phyloP scores from a whole-genome alignment of 176 grass and related monocot genomes.

The Panicum miliaceum region DNA sequence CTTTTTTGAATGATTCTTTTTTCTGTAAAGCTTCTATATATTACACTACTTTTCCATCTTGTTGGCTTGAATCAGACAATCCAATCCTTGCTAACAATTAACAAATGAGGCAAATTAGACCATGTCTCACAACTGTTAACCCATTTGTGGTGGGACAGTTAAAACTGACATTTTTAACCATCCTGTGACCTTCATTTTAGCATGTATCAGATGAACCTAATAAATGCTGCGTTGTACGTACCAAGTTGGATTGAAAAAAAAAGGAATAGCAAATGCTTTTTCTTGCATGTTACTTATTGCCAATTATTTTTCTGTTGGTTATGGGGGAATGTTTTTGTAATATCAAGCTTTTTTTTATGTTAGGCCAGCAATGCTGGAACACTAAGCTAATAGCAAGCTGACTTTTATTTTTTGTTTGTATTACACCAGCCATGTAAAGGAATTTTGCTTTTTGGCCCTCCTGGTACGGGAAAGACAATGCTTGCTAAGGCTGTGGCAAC shows the following conservation, averaged over 20 bases:
- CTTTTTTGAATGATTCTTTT: neutral
- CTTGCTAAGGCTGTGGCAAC: constrained; percentile 98
- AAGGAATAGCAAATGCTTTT: neutral
- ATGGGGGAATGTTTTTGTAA: constrained; percentile 16
- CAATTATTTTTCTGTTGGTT: neutral
- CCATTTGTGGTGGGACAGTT: neutral
- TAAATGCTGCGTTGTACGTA: constrained; percentile 1
- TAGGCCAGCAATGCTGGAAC: neutral
- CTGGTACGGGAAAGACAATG: constrained; percentile 99
- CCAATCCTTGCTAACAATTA: constrained; percentile 13
- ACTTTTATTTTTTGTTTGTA: constrained; percentile 2
- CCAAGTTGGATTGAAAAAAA: constrained; percentile 13
- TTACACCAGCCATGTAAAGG: constrained; percentile 84
- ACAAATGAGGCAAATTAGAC: constrained; percentile 15
- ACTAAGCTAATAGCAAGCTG: neutral
- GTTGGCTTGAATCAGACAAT: neutral
- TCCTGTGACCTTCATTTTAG: neutral
- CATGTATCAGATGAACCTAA: neutral
- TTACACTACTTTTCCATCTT: neutral
- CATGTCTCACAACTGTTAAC: neutral
- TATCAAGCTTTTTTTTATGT: constrained; percentile 19
- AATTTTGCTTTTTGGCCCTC: constrained; percentile 96
- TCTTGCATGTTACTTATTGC: constrained; percentile 7
- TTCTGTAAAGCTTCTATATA: neutral
- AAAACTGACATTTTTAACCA: neutral